phyloP scores from a whole-genome alignment of 2,329 filamentous ascomycete species.

The Pleoardoris graminearum region DNA sequence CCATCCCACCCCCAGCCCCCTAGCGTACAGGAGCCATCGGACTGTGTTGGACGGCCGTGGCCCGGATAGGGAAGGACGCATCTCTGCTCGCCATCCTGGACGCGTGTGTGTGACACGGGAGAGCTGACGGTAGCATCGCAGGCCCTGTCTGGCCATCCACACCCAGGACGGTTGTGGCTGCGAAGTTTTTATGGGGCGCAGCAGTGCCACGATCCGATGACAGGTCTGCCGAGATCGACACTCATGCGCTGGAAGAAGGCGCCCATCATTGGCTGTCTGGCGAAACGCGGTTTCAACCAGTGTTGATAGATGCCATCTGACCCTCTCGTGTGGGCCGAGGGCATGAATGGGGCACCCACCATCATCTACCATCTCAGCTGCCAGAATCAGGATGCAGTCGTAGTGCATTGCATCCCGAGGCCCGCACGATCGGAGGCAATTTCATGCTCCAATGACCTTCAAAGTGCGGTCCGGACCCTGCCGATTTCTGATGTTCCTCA shows the following conservation, averaged over 20 bases:
- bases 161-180: slow-evolving; percentile 53
- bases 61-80: slow-evolving; percentile 17
- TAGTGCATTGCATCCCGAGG: background rate
- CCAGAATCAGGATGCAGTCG: slow-evolving; percentile 6
- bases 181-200: slow-evolving; percentile 18
- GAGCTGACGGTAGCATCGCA: slow-evolving; percentile 56
- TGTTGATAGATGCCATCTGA: slow-evolving; percentile 27
- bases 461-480: slow-evolving; percentile 23
- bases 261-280: slow-evolving; percentile 12
- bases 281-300: slow-evolving; percentile 31
- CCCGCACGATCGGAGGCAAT: slow-evolving; percentile 1
- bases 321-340: slow-evolving; percentile 15
- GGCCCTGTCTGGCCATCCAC: background rate
- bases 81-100: slow-evolving; percentile 15
- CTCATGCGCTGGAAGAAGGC: background rate
- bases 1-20: slow-evolving; percentile 29
- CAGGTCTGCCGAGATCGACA: slow-evolving; percentile 2
- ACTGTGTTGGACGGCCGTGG: slow-evolving; percentile 1
- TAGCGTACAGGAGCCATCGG: slow-evolving; percentile 17
- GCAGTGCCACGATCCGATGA: slow-evolving; percentile 3
- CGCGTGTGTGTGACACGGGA: slow-evolving; percentile 59
- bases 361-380: slow-evolving; percentile 10
- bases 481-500: slow-evolving; percentile 21
- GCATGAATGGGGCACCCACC: slow-evolving; percentile 16
- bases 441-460: slow-evolving; percentile 23